Conservation (phyloP, 2,329 filamentous ascomycete genomes). For the Exophiala lecanii-corni region DNA sequence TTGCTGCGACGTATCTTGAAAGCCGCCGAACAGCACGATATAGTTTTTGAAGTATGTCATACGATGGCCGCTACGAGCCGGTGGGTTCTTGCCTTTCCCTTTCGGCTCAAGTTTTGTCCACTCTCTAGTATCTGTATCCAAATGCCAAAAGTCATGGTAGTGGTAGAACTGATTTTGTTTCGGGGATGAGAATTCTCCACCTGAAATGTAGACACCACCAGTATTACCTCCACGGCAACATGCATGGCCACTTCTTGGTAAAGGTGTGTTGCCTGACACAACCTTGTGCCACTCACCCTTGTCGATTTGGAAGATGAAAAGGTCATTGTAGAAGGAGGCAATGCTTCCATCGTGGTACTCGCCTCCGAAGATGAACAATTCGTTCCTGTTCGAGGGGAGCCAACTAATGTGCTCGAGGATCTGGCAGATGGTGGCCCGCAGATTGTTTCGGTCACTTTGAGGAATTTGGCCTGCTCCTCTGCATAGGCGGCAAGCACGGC, state of each 20-base stretch:
- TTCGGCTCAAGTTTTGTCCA: conserved; percentile 84
- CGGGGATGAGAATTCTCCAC: conserved; percentile 88
- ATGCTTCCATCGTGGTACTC: conserved; percentile 93
- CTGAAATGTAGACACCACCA: conserved; percentile 84
- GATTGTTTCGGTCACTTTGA: conserved; percentile 82
- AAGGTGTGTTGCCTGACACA: conserved; percentile 82
- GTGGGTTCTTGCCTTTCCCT: conserved; percentile 66
- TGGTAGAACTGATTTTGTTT: conserved; percentile 99
- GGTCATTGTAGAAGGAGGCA: conserved; percentile 64
- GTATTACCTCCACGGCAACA: conserved; percentile 88
- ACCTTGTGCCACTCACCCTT: conserved; percentile 87
- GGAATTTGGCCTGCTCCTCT: conserved; percentile 86
- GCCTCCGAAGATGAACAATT: conserved; percentile 86
- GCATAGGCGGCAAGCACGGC: conserved; percentile 89
- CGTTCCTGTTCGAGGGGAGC: conserved; percentile 78
- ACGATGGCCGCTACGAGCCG: conserved; percentile 82
- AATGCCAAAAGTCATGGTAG: conserved; percentile 96
- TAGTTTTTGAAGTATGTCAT: conserved; percentile 99
- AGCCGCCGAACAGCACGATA: conserved; percentile 90
- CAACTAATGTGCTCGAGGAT: conserved; percentile 74
- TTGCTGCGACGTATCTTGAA: conserved; percentile 92
- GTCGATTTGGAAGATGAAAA: conserved; percentile 69
- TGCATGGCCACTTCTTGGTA: conserved; percentile 88
- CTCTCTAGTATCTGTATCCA: conserved; percentile 78
- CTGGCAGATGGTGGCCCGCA: conserved; percentile 71